phyloP scores from a whole-genome alignment of 148 eudicot genomes.

The Rhododendron simsii region DNA sequence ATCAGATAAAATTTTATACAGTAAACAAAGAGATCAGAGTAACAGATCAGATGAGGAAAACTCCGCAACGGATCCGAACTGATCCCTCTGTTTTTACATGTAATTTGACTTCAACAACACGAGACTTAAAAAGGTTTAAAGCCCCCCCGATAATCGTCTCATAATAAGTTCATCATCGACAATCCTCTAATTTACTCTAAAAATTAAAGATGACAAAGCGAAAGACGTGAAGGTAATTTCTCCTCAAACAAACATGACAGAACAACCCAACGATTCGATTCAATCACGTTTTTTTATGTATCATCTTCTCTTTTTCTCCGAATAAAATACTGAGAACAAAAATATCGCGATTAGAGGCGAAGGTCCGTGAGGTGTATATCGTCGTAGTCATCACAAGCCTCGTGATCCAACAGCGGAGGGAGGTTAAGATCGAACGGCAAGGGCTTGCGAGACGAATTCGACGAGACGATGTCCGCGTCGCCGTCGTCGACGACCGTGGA shows the following conservation, averaged over 20 bases:
- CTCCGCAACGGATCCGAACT: constrained; percentile 11
- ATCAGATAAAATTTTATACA: constrained; percentile 13
- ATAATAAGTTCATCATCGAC: constrained; percentile 11
- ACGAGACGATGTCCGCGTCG: constrained; percentile 25
- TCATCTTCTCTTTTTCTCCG: constrained; percentile 13
- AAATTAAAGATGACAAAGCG: not conserved
- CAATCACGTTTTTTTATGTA: not conserved
- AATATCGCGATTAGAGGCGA: constrained; percentile 26
- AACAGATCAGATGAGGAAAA: constrained; percentile 2
- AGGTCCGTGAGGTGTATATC: constrained; percentile 33
- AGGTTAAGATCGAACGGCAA: constrained; percentile 45
- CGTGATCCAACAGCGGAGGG: constrained; percentile 25
- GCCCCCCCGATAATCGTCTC: constrained; percentile 12
- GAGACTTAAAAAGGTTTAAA: not conserved
- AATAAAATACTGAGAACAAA: constrained; percentile 5
- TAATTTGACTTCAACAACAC: constrained; percentile 10
- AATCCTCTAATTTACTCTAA: constrained; percentile 5
- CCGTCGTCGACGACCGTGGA: constrained; percentile 44
- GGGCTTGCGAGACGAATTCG: constrained; percentile 21
- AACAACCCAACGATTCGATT: not conserved
- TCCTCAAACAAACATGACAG: constrained; percentile 9
- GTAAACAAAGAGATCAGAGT: not conserved
- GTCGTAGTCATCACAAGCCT: constrained; percentile 12
- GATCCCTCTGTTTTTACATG: constrained; percentile 5
- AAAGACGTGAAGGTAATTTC: not conserved